Evolutionary conservation across 129 eudicot species (phyloP).

Genomic region (Arctium lappa): DNA sequence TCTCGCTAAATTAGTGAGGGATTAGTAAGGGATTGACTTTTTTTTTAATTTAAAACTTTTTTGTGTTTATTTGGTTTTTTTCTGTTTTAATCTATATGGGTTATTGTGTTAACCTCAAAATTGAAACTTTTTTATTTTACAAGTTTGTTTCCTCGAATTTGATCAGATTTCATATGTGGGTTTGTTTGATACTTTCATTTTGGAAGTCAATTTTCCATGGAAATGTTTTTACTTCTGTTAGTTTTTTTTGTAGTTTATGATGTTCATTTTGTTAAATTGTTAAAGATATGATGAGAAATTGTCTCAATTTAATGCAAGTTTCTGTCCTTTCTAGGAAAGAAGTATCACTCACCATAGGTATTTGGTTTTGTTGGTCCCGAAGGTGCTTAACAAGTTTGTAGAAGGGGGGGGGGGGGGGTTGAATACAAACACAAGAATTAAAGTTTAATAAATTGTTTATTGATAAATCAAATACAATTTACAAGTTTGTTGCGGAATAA

Average conservation of each 20-base stretch:
- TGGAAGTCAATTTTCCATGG: not conserved
- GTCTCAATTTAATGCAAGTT: slow-evolving; percentile 20
- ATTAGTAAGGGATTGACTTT: slow-evolving; percentile 27
- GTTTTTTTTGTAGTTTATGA: not conserved
- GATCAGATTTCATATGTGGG: not conserved
- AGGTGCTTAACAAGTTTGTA: no score
- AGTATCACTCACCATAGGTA: not conserved
- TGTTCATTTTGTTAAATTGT: slow-evolving; percentile 6
- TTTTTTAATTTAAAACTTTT: not conserved
- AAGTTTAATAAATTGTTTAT: no score
- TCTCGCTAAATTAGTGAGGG: no score
- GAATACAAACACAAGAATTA: no score
- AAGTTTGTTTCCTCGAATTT: not conserved
- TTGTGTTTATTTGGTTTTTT: not conserved
- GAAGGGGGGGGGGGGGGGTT: no score
- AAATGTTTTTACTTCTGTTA: not conserved
- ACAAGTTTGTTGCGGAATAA: no score
- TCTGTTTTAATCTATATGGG: slow-evolving; percentile 13
- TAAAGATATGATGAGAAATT: not conserved
- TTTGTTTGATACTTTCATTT: not conserved
- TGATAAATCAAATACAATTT: no score
- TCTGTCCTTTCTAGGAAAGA: not conserved
- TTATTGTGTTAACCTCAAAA: slow-evolving; percentile 17
- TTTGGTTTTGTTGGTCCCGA: not conserved
- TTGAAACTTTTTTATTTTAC: slow-evolving; percentile 3